Percentiles rank a stretch among this genome's conserved stretches.
Conservation (phyloP, 202 grass and related monocot genomes). For the Dendrocalamus latiflorus region DNA sequence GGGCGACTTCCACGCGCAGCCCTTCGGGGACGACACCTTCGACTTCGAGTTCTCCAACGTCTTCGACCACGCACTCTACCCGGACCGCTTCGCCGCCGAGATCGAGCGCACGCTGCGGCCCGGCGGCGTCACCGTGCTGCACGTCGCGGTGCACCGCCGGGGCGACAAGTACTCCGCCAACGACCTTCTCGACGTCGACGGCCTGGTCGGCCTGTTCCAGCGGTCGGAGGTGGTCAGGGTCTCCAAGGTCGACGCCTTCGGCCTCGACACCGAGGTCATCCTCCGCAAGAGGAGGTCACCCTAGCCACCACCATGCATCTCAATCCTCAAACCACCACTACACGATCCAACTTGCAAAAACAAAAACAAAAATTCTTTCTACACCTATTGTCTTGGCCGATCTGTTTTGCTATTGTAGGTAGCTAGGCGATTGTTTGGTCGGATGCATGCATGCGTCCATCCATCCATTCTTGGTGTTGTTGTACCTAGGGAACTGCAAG, state of each 20-base stretch:
- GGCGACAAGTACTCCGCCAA: conserved; percentile 95
- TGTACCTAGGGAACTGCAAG: neutral
- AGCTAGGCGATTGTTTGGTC: neutral
- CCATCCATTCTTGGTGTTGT: neutral
- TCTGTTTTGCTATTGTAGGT: neutral
- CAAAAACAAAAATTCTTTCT: neutral
- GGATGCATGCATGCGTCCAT: neutral
- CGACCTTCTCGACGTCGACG: conserved; percentile 56
- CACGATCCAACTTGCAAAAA: neutral
- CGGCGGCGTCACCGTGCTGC: conserved; percentile 62
- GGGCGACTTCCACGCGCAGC: too few relatives aligned
- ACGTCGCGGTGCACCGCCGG: conserved; percentile 62
- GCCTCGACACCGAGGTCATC: conserved; percentile 86
- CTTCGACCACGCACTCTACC: conserved; percentile 90
- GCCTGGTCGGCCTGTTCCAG: conserved; percentile 50
- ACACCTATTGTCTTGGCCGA: neutral
- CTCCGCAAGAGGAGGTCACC: conserved; percentile 49
- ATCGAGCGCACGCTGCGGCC: conserved; percentile 71
- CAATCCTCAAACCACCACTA: neutral
- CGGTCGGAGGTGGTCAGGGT: conserved; percentile 48
- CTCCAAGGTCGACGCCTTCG: conserved; percentile 85
- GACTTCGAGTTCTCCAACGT: conserved; percentile 99
- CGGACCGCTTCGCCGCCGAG: conserved; percentile 63
- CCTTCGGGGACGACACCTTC: conserved; percentile 55
- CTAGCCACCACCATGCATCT: neutral